Base-by-base conservation (phyloP, 768 basidiomycete genomes). In the Gymnopilus dilepis region DNA sequence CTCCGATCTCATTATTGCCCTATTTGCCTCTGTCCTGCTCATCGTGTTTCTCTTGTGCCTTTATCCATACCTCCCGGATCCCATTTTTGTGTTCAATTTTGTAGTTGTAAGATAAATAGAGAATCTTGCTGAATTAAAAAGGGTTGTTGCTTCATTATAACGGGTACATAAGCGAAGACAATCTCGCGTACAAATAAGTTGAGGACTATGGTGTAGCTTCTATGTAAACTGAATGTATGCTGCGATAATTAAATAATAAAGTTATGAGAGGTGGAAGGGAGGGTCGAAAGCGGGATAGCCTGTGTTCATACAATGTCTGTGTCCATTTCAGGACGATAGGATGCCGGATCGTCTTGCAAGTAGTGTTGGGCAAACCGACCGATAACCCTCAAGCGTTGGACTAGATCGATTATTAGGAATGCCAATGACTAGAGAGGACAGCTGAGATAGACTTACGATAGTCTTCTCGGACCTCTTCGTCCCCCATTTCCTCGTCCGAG, bases 401-500 rank as follows among this genome's bases (percentile, higher is more conserved):
- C 89, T 90, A 57, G 43, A 64, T 56, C 60, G 60, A 57, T 53
- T 40, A 59, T 51, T 47, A 33, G 51, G 42, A 26, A 51, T 41
- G 17, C 6, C 8, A 50, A 26, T 37, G 6, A 9, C 12, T 13
- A 31, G 38, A 38, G 45, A 61, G 38, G 43, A 58, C 40, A 26
- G 17, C 47, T 54, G 24, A 12, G 45, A 28, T 1, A 34, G 60
- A 70, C 84, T 56, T 62, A 91, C 91, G 73, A 66, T 90, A 91
- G 66, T 92, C 91, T 48, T 83, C 76, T 31, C 86, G 82, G 34
- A 83, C 77, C 65, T 89, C 78, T 66, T 89, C 88, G 67, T 92
- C 89, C 38, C 78, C 81, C 50, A 77, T 74, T 68, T 90, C 89
- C 42, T 90, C 89, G 61, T 92, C 91, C 28, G 91, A 92, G 72